phyloP scores from a whole-genome alignment of 2,329 filamentous ascomycete species.

The Curvularia lunata region DNA sequence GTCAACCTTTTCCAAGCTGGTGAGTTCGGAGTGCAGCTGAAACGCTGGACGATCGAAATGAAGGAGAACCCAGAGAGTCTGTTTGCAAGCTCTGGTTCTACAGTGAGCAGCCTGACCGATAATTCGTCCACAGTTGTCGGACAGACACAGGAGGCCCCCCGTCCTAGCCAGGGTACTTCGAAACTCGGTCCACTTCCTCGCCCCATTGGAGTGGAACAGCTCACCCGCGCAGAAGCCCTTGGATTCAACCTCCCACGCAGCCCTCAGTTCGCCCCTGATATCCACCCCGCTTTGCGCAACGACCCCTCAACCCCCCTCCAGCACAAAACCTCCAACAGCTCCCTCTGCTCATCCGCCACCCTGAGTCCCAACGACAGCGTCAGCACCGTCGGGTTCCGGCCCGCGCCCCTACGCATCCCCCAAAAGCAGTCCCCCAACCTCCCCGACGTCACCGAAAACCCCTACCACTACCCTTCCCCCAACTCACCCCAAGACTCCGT shows the following conservation, averaged over 20 bases:
- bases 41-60: constrained; percentile 16
- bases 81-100: not conserved
- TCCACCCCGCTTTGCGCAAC: constrained; percentile 1
- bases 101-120: not conserved
- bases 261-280: too few species aligned
- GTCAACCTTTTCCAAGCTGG: constrained; percentile 23
- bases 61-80: constrained; percentile 7
- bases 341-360: not conserved
- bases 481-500: not conserved
- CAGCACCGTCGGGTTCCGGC: not conserved
- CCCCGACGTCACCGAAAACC: not conserved
- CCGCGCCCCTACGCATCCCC: not conserved
- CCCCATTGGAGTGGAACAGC: not conserved
- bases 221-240: constrained; percentile 4
- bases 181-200: constrained; percentile 20
- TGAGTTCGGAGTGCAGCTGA: constrained; percentile 32
- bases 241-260: constrained; percentile 8
- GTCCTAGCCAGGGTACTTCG: not conserved
- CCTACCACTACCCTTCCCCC: not conserved
- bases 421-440: too few species aligned
- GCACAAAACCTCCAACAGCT: not conserved
- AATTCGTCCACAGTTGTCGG: not conserved
- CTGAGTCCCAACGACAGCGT: constrained; percentile 9
- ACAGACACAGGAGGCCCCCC: not conserved
- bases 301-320: not conserved